Percentiles rank a stretch among this genome's conserved stretches.
Evolutionary conservation across 768 basidiomycete genomes (phyloP).

Genomic region (Macrolepiota albuminosa): DNA sequence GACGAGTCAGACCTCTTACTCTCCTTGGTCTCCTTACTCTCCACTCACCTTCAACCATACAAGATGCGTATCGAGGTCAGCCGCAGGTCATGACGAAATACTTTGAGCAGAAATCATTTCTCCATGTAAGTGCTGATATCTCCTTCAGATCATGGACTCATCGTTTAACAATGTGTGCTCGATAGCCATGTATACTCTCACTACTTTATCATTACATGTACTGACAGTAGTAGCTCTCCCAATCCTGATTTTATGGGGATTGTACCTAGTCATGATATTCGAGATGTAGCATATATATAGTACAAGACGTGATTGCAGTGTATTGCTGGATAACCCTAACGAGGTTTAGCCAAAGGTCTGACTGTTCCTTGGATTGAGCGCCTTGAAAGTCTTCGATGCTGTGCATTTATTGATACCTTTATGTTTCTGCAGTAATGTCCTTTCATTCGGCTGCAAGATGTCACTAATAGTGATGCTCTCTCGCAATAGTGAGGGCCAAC

Average conservation of each 20-base stretch:
- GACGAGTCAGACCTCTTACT: constrained; percentile 9
- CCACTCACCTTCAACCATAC: not conserved
- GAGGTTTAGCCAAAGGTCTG: no score
- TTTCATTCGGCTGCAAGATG: not conserved
- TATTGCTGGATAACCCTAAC: not conserved
- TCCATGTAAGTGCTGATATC: not conserved
- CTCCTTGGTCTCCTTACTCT: not conserved
- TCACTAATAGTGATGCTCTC: not conserved
- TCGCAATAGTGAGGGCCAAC: not conserved
- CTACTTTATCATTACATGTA: not conserved
- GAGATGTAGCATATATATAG: not conserved
- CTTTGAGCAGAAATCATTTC: not conserved
- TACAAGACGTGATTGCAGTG: not conserved
- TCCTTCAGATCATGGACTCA: not conserved
- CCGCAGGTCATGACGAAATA: not conserved
- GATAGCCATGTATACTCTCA: not conserved
- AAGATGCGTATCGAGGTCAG: not conserved
- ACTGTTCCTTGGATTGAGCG: not conserved
- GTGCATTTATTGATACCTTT: no score
- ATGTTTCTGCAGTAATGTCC: not conserved
- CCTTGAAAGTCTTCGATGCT: no score
- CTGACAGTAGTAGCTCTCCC: no score
- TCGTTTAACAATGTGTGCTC: not conserved
- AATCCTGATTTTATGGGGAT: no score
- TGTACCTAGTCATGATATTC: not conserved